Evolutionary conservation across 495 filamentous ascomycete species (phyloP).

Genomic region (Alectoria sarmentosa): DNA sequence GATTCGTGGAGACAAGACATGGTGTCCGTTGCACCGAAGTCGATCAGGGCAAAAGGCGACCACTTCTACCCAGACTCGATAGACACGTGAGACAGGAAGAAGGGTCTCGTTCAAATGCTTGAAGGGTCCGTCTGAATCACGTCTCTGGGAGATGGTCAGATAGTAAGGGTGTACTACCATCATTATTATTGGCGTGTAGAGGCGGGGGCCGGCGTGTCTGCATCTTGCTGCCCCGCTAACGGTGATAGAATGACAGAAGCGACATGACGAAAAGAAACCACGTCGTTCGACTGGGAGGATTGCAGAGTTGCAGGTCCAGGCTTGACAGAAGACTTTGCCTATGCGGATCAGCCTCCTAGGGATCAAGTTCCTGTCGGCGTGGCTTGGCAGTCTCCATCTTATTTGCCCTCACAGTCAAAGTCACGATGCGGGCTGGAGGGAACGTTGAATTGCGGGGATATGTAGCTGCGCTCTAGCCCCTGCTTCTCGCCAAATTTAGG

Average conservation of each 20-base stretch:
- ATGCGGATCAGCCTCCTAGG: constrained; percentile 4
- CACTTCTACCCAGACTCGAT: not conserved
- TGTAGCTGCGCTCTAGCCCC: not conserved
- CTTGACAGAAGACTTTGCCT: not conserved
- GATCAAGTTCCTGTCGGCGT: no score
- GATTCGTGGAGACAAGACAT: constrained; percentile 9
- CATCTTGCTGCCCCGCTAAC: not conserved
- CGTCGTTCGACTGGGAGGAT: no score
- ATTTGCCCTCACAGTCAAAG: no score
- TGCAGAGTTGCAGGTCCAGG: not conserved
- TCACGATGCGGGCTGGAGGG: not conserved
- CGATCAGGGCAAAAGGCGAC: not conserved
- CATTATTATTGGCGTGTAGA: not conserved
- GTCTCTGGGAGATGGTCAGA: not conserved
- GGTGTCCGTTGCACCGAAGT: constrained; percentile 5
- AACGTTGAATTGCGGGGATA: constrained; percentile 7
- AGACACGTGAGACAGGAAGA: no score
- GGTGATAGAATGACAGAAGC: not conserved
- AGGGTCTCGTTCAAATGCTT: not conserved
- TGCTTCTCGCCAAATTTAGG: not conserved
- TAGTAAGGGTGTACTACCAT: not conserved
- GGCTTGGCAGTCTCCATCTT: no score
- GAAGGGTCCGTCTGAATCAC: not conserved
- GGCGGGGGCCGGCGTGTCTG: not conserved
- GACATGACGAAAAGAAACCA: not conserved